Conservation (phyloP, 2,329 filamentous ascomycete genomes). For the Fusarium chlamydosporum region DNA sequence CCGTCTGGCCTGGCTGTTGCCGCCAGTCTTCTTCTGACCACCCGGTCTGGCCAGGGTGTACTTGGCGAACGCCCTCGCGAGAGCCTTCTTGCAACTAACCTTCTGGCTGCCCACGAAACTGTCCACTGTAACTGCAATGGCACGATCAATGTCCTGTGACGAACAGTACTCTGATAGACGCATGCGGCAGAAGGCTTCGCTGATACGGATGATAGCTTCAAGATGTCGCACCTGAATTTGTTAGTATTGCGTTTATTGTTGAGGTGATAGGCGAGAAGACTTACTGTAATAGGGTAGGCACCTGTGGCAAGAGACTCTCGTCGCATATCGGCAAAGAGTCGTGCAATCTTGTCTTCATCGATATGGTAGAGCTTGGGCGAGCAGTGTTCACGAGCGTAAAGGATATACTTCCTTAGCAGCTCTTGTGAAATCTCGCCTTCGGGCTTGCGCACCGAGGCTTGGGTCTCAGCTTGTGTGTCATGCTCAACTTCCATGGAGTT, state of each 20-base stretch:
- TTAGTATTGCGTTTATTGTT: constrained; percentile 23
- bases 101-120: constrained; percentile 97
- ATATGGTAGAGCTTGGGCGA: constrained; percentile 96
- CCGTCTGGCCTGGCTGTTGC: constrained; percentile 48
- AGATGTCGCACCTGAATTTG: constrained; percentile 87
- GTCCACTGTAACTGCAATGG: constrained; percentile 96
- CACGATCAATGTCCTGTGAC: constrained; percentile 91
- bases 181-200: constrained; percentile 97
- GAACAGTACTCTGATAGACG: constrained; percentile 96
- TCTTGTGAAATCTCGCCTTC: constrained; percentile 89
- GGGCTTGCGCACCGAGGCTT: constrained; percentile 47
- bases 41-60: constrained; percentile 76
- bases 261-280: constrained; percentile 54
- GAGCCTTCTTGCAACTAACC: constrained; percentile 95
- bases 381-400: constrained; percentile 92
- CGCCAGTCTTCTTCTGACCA: constrained; percentile 45
- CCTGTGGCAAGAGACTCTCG: constrained; percentile 93
- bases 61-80: constrained; percentile 95
- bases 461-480: constrained; percentile 61
- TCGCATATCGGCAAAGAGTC: constrained; percentile 96
- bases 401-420: constrained; percentile 93
- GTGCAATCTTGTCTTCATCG: constrained; percentile 95
- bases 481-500: constrained; percentile 75
- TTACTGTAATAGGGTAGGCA: constrained; percentile 96
- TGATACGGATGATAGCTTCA: constrained; percentile 96